Conservation (phyloP, 148 eudicot genomes). For the Camellia japonica region DNA sequence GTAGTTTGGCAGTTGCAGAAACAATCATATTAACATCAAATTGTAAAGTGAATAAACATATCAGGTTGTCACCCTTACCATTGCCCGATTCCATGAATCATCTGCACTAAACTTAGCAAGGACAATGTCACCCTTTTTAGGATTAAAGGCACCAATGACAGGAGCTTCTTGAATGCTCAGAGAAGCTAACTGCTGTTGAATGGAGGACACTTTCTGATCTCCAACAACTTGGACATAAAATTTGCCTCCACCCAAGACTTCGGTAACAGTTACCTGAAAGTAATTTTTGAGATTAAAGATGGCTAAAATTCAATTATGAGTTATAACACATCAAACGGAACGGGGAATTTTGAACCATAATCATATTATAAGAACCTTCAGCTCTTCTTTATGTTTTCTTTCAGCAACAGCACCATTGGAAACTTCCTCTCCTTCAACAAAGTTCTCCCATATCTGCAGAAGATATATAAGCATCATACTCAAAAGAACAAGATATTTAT, state of each 20-base stretch:
- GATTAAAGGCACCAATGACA: constrained; percentile 68
- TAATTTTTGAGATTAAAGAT: constrained; percentile 13
- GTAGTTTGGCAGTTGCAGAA: neutral
- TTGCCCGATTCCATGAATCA: constrained; percentile 92
- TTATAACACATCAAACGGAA: neutral
- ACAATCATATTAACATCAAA: neutral
- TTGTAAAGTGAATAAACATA: neutral
- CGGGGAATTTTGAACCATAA: neutral
- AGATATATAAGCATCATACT: constrained; percentile 4
- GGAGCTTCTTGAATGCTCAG: constrained; percentile 70
- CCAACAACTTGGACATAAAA: constrained; percentile 79
- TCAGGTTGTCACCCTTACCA: constrained; percentile 44
- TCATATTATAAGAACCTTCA: constrained; percentile 48
- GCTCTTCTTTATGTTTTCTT: constrained; percentile 73
- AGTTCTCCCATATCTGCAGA: constrained; percentile 89
- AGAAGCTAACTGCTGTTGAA: constrained; percentile 83
- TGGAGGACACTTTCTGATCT: constrained; percentile 65
- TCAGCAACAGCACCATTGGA: constrained; percentile 53
- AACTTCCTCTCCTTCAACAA: constrained; percentile 89
- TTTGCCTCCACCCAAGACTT: constrained; percentile 80
- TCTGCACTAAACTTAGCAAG: constrained; percentile 88
- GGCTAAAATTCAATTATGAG: neutral
- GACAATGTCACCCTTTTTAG: constrained; percentile 83
- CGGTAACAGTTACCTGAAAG: constrained; percentile 77
- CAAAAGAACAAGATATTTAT: constrained; percentile 7